Evolutionary conservation across 768 basidiomycete genomes (phyloP), one percentile per base, ranked within the genome.

Genomic region (Vararia minispora): DNA sequence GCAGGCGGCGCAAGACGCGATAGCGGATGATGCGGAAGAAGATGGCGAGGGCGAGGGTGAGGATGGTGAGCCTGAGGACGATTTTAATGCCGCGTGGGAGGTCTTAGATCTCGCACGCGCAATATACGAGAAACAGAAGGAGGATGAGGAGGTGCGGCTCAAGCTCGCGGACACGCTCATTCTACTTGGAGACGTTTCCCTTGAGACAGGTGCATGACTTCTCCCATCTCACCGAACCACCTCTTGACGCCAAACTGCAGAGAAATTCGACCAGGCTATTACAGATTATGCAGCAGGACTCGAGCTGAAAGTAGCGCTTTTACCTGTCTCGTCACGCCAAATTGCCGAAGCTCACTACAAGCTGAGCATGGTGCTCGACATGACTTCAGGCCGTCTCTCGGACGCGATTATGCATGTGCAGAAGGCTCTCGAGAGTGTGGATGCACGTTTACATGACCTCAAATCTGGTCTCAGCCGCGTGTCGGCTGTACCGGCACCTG

Each of bases 51-150:
- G 63, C 1, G 78, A 69, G 7, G 84, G 63, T 2, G 82, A 75
- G 3, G 83, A 79, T 10, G 83, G 56, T 3, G 88, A 86, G 50
- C 88, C 87, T 0, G 94, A 95, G 51, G 95, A 99, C 49, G 95
- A 98, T 52, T 95, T 95, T 58, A 95, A 94, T 48, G 89, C 88
- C 18, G 90, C 95, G 10, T 99, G 94, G 91, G 87, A 95, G 54
- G 81, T 94, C 3, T 68, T 99, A n/a, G 95, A 99, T 49, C 76
- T 94, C 40, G 92, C 94, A 16, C 71, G 92, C 28, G 75, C 80
- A 9, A 80, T 94, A 42, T 91, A 87, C 51, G 75, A 79, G 46
- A 83, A 81, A 57, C 69, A 71, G 44, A 64, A 64, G 45, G 72
- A 69, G 20, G 68, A 72, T 29, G 78, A 82, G 11, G 69, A 72